Conservation (phyloP, 1,284 basidiomycete genomes). For the Trametes polyzona region DNA sequence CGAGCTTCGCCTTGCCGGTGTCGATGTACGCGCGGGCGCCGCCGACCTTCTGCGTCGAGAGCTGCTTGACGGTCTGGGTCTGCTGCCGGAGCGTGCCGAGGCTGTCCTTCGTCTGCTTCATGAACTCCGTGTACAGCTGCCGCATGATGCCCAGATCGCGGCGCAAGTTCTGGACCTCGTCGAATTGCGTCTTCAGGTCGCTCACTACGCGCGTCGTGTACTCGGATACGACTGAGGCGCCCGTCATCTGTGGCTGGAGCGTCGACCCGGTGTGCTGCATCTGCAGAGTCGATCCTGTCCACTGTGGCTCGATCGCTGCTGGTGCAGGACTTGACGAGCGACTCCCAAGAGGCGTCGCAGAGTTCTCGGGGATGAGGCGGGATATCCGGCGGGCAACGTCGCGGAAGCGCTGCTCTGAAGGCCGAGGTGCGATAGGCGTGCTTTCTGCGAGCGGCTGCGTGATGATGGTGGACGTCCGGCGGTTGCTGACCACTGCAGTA, state of each 20-base stretch:
- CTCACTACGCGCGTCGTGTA: conserved; percentile 73
- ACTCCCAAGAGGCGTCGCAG: background rate
- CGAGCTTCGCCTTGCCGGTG: conserved; percentile 89
- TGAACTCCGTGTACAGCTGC: conserved; percentile 93
- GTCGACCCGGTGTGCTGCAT: conserved; percentile 70
- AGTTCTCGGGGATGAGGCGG: conserved; percentile 53
- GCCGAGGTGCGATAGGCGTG: conserved; percentile 60
- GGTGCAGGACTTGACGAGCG: conserved; percentile 28
- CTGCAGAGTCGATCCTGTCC: conserved; percentile 40
- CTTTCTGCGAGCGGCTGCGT: conserved; percentile 62
- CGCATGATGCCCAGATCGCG: conserved; percentile 93
- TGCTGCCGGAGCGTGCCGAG: conserved; percentile 80
- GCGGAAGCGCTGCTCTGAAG: conserved; percentile 74
- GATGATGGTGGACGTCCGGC: conserved; percentile 54
- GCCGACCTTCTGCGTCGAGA: conserved; percentile 83
- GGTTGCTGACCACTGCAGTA: conserved; percentile 57
- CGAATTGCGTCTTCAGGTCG: conserved; percentile 90
- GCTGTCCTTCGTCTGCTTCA: conserved; percentile 87
- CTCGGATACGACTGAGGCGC: conserved; percentile 71
- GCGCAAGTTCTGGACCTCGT: conserved; percentile 92
- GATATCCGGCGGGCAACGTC: conserved; percentile 72
- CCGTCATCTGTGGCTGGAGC: conserved; percentile 74
- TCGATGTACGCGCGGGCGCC: conserved; percentile 90
- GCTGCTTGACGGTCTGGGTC: conserved; percentile 84
- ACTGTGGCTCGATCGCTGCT: conserved; percentile 20